Evolutionary conservation across 768 basidiomycete genomes (phyloP), one percentile per base, ranked within the genome.

Genomic region (Russula sp.): DNA sequence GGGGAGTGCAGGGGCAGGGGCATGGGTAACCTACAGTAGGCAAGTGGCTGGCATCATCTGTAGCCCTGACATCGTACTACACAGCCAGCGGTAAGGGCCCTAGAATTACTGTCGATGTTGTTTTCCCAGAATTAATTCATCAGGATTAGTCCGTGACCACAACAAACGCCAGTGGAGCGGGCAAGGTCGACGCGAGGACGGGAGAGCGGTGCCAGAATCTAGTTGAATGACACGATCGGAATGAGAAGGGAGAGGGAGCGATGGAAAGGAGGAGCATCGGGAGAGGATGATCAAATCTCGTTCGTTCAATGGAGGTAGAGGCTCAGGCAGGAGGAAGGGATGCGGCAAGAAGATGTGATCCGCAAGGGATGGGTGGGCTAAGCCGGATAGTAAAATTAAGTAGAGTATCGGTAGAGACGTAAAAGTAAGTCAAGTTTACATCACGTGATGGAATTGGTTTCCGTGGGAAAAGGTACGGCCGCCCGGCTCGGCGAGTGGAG

Each of bases 261-360:
- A 37, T 20, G 31, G 20, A 35, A 39, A 6, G 27, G 22, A 37
- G 39, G 35, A 3, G 35, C 31, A 31, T 32, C 7, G 16, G 2
- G 42, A 45, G 44, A 47, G 44, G 16, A 45, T 27, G 31, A 59
- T 59, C 9, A 49, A 9, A 62, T 75, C 49, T 55, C 79, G 71
- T 72, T 90, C 86, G 10, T 27, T 27, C 27, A 91, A 27, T 27
- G 2, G 22, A 27, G 22, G 75, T 27, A 27, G 22, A 27, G 22
- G 75, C 69, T 89, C 86, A 3, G 85, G 84, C 18, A 90, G 77
- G 59, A 85, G 79, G 8, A 90, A 76, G 9, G 82, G 80, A 16
- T 86, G 87, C 44, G 86, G 87, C 44, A 85, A 89, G 71, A 89
- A 89, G 3, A 89, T 76, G 65, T 87, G 85, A 72, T 89, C 87